phyloP scores from a whole-genome alignment of 2,329 filamentous ascomycete species.

The Didymella lethalis region DNA sequence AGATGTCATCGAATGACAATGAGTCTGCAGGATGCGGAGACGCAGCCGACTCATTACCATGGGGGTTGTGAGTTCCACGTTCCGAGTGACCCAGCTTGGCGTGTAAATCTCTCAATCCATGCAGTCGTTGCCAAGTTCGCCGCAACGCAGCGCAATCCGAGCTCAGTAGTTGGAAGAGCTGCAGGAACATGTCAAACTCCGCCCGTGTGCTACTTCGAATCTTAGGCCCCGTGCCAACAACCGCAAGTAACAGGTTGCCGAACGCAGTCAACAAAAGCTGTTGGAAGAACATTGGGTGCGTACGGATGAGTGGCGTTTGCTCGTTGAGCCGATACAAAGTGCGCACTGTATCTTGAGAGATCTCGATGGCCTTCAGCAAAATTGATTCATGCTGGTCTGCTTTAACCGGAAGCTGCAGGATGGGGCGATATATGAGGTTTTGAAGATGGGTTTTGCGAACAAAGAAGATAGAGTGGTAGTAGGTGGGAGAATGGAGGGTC shows the following conservation, averaged over 20 bases:
- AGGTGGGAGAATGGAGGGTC: background rate
- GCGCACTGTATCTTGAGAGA: background rate
- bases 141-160: background rate
- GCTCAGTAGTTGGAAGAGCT: background rate
- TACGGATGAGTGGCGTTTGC: background rate
- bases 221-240: background rate
- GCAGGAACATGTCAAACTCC: background rate
- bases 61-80: background rate
- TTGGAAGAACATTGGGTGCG: background rate
- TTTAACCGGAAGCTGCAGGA: background rate
- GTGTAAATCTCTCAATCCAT: background rate
- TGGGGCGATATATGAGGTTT: background rate
- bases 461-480: background rate
- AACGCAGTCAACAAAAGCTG: background rate
- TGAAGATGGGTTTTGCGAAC: background rate
- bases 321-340: background rate
- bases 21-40: background rate
- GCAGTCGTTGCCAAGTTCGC: background rate
- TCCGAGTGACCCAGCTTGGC: background rate
- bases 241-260: background rate
- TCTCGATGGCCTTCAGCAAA: background rate
- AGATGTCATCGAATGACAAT: background rate
- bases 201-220: background rate
- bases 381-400: background rate
- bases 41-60: background rate